Base-by-base conservation (phyloP, 352 stramenopile species). In the Globisporangium barbulae region DNA sequence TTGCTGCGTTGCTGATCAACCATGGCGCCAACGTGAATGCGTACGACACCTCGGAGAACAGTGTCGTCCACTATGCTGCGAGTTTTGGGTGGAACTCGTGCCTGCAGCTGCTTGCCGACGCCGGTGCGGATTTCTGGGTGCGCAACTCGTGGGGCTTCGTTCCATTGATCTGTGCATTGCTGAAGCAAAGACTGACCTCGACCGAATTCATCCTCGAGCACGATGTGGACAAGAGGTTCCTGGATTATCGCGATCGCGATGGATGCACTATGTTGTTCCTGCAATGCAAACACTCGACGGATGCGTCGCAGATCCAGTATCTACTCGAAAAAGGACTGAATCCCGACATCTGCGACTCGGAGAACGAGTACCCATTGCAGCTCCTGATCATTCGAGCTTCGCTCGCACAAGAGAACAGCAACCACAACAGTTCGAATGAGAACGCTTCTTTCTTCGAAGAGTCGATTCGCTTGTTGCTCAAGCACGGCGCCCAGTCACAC, bases 191-290 rank as follows among this genome's bases (percentile, higher is more conserved):
- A 0, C 63, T 82, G 44, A 52, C 65, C 0, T 86, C 76, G 54
- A 81, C 82, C 0, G 78, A 89, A 25, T 82, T 89, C 62, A 89
- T 93, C 45, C 68, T 93, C 21, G 73, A 82, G 31, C 73, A 71
- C 25, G 84, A 91, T 30, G 71, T 70, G 3, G 69, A 88, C 22
- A 73, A 85, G 33, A 70, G 73, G 28, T 89, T 85, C 31, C 59
- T 93, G 37, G 78, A 93, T 44, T 93, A 91, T 47, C 82, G 79
- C 48, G 84, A 93, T 47, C 79, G 82, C 0, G 70, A 90, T 19
- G 84, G 84, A 2, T 84, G 82, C 13, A 91, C 84, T 31, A 93
- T 93, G 84, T 66, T 93, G 4, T 91, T 88, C 52, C 59, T 91
- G n/a, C 84, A 93, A 64, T 91, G 82, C 39, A 76, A 80, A n/a